These are phyloP conservation scores for Diplodia corticola DNA, from an alignment of 2,329 filamentous ascomycete genomes.

Conservation along the genomic window DNA sequence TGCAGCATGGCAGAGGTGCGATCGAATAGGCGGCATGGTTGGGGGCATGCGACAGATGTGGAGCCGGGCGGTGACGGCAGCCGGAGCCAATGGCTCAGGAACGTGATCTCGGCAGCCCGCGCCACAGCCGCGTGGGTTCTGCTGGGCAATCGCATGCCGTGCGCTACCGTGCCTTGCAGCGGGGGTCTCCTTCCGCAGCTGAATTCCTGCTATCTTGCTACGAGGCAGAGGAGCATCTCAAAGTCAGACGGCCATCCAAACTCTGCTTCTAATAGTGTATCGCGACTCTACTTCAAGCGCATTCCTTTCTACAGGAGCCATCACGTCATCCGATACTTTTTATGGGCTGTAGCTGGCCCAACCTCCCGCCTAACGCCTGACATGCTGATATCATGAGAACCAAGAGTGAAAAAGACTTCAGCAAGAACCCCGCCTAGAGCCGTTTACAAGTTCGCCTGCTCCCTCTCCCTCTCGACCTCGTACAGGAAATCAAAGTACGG, in stretches of 20 bases:
- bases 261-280: conserved; percentile 17
- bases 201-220: background rate
- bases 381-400: conserved; percentile 24
- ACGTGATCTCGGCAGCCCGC: conserved; percentile 10
- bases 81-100: conserved; percentile 11
- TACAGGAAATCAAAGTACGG: conserved; percentile 98
- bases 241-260: background rate
- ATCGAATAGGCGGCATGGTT: conserved; percentile 12
- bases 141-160: background rate
- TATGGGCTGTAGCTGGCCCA: conserved; percentile 11
- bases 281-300: conserved; percentile 7
- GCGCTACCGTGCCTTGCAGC: background rate
- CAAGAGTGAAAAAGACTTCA: conserved; percentile 17
- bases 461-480: conserved; percentile 88
- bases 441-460: conserved; percentile 43
- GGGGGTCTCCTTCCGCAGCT: background rate
- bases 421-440: conserved; percentile 13
- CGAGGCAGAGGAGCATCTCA: conserved; percentile 7
- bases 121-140: conserved; percentile 4
- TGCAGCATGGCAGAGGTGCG: conserved; percentile 5
- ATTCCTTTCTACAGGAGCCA: background rate
- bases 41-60: background rate
- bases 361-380: conserved; percentile 23
- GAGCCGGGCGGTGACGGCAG: conserved; percentile 10
- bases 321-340: conserved; percentile 20